Percentiles rank a stretch among this genome's conserved stretches.
Evolutionary conservation across 2,329 filamentous ascomycete species (phyloP).

Genomic region (Aureobasidium sp.): DNA sequence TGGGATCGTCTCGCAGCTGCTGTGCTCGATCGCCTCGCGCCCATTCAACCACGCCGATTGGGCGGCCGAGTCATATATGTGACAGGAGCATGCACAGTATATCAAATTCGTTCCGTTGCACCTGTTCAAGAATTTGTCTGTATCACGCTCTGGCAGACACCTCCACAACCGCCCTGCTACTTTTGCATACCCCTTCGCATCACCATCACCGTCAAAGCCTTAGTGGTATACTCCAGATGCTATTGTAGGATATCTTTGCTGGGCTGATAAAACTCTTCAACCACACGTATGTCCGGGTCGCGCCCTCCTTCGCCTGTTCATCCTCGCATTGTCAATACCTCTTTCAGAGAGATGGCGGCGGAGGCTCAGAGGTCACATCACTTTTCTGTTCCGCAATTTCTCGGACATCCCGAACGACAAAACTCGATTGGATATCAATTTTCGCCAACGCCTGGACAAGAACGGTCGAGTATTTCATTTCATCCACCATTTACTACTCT

Average conservation of each 20-base stretch:
- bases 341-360: slow-evolving; percentile 35
- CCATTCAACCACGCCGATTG: not conserved
- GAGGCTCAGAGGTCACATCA: slow-evolving; percentile 38
- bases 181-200: not conserved
- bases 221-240: slow-evolving; percentile 14
- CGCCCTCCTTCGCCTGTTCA: slow-evolving; percentile 34
- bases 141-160: not conserved
- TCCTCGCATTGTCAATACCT: slow-evolving; percentile 31
- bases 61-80: not conserved
- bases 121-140: not conserved
- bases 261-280: slow-evolving; percentile 3
- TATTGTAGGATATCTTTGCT: not conserved
- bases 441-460: not conserved
- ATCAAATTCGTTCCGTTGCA: slow-evolving; percentile 13
- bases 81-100: slow-evolving; percentile 12
- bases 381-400: slow-evolving; percentile 35
- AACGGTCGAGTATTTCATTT: slow-evolving; percentile 3
- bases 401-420: slow-evolving; percentile 31
- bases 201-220: not conserved
- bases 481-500: slow-evolving; percentile 8
- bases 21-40: slow-evolving; percentile 11
- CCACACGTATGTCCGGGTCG: slow-evolving; percentile 24
- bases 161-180: not conserved
- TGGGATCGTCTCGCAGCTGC: slow-evolving; percentile 4
- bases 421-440: slow-evolving; percentile 1